Base-by-base conservation (phyloP, 257 asterid species). In the Echites panduratus region DNA sequence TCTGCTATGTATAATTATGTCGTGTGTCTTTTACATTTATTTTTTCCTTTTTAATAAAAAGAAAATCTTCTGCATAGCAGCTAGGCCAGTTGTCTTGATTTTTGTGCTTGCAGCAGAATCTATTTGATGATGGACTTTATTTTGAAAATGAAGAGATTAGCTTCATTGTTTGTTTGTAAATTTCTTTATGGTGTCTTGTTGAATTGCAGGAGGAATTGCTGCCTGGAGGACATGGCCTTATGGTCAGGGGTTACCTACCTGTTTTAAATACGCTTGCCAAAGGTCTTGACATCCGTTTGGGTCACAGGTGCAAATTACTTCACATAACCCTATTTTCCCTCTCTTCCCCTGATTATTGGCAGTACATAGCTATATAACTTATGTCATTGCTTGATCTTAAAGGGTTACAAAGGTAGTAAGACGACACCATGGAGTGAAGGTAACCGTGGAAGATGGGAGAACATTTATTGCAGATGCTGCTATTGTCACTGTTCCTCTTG, bases 191-290 rank as follows among this genome's bases (percentile, higher is more conserved):
- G 22, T 54, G 32, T 20, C 7, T n/a, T 20, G 9, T 1, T 48
- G 24, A 64, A 79, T 19, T 65, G 65, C 81, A 91, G 98, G 99
- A 95, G 81, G 98, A 76, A 75, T 80, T 95, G 93, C 95, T 95
- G 73, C 98, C 99, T 35, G 98, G 99, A 71, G 99, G 99, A 59
- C 99, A 95, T 75, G 99, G 99, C 64, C 93, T 95, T 72, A 95
- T 95, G 99, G 98, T 95, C 58, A 86, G 98, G 54, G 99, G 99
- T 56, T 95, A 95, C 77, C 92, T 81, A 76, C 99, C 98, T 27
- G 99, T 95, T 59, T 81, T 95, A 71, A 95, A 95, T 68, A 83
- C 97, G 22, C 95, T 95, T 24, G 99, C 99, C 4, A 87, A 89
- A 81, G 98, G 97, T 81, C 96, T 90, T 65, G 98, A 95, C 77